Conservation (phyloP, 192 early-diverging fungal genomes). For the Irineochytrium annulatum region DNA sequence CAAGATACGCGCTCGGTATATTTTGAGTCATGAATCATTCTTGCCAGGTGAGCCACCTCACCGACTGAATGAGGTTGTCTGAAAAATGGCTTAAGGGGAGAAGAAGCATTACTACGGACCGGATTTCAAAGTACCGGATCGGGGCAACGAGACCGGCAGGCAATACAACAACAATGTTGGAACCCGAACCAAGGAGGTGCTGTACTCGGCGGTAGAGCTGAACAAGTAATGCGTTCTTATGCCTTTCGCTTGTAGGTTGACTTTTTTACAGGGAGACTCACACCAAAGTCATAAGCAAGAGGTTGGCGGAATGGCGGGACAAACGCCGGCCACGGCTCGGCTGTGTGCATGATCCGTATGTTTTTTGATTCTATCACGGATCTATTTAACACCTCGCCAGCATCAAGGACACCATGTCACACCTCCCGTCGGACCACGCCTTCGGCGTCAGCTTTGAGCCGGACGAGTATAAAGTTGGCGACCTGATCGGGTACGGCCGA, state of each 20-base stretch:
- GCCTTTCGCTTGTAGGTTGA: not conserved
- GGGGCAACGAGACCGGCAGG: slow-evolving; percentile 7
- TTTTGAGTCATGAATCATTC: slow-evolving; percentile 39
- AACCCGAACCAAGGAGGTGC: slow-evolving; percentile 21
- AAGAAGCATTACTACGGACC: slow-evolving; percentile 21
- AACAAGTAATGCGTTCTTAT: slow-evolving; percentile 2
- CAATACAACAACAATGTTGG: slow-evolving; percentile 31
- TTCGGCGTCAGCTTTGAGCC: slow-evolving; percentile 30
- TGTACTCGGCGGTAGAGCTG: slow-evolving; percentile 29
- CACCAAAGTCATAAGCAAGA: slow-evolving; percentile 21
- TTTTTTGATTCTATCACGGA: not conserved
- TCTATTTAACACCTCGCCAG: slow-evolving; percentile 10
- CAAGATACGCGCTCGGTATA: slow-evolving; percentile 20
- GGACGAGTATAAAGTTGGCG: slow-evolving; percentile 34
- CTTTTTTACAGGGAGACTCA: slow-evolving; percentile 17
- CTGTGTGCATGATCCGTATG: slow-evolving; percentile 36
- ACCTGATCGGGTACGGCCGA: slow-evolving; percentile 25
- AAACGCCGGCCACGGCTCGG: slow-evolving; percentile 29
- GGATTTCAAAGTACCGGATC: slow-evolving; percentile 17
- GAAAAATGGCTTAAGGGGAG: slow-evolving; percentile 1
- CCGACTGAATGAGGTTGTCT: not conserved
- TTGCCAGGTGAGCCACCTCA: slow-evolving; percentile 19
- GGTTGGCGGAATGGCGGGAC: slow-evolving; percentile 22
- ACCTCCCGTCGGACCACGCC: slow-evolving; percentile 27
- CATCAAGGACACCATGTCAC: slow-evolving; percentile 30